Conservation (phyloP, 2,329 filamentous ascomycete species). For the Zasmidium angulare region DNA sequence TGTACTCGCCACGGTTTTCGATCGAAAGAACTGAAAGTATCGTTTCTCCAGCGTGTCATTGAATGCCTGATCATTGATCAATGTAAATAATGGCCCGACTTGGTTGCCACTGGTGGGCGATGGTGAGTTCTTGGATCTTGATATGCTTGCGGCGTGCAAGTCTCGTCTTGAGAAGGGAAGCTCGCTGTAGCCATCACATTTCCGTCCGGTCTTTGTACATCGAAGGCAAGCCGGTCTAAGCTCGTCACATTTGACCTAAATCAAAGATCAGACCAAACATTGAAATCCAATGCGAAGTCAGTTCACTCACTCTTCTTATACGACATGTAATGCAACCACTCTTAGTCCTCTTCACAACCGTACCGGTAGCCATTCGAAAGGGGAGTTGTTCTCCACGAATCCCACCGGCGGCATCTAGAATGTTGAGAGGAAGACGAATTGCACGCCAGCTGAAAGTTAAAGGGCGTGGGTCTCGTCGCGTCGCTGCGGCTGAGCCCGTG, state of each 20-base stretch:
- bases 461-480: background rate
- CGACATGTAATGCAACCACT: conserved; percentile 5
- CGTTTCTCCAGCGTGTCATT: conserved; percentile 3
- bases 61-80: conserved; percentile 5
- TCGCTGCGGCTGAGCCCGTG: background rate
- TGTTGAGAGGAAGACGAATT: background rate
- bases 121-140: background rate
- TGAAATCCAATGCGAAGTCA: background rate
- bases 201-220: conserved; percentile 19
- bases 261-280: background rate
- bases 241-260: conserved; percentile 17
- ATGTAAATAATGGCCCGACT: background rate
- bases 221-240: conserved; percentile 12
- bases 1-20: conserved; percentile 15
- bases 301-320: background rate
- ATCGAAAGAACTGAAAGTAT: conserved; percentile 26
- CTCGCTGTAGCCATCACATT: conserved; percentile 20
- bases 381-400: background rate
- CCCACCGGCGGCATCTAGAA: background rate
- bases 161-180: conserved; percentile 6
- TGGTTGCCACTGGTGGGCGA: background rate
- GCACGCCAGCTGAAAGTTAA: background rate
- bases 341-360: background rate
- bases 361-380: background rate
- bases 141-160: conserved; percentile 4